Base-by-base conservation (phyloP, 441 rosid genomes). In the Geranium incanum region DNA sequence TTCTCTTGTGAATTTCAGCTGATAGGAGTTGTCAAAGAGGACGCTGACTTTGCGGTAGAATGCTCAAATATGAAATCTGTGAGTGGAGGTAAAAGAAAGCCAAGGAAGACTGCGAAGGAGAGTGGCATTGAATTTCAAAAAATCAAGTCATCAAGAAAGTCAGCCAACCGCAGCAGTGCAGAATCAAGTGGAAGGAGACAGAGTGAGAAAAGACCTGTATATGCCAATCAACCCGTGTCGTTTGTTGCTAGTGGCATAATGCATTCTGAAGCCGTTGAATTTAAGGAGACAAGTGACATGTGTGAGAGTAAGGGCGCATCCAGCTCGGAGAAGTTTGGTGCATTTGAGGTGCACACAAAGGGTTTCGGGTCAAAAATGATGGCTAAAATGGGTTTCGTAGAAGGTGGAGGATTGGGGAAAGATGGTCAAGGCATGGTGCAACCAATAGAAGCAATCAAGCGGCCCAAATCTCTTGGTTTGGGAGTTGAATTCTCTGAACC, bases 301-400 rank as follows among this genome's bases (percentile, higher is more conserved):
- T 68, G 66, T 70, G 79, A 83, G 67, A 75, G 69, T 6, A 78
- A 72, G 71, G 86, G 55, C 21, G 36, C 76, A 16, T 45, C 74
- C 66, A 74, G 66, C 59, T 79, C 88, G 66, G 81, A 70, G 59
- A 80, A 79, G 68, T 78, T 85, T 45, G 99, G 94, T 63, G 87
- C 92, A 36, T 94, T 94, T 28, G 97, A 95, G 90, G 81, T 83
- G 36, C 95, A 89, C 76, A 95, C 99, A 6, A 89, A 78, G 79
- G 99, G 97, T 19, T 95, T 92, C 72, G 99, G 99, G 73, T 94
- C 99, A 36, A 94, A 90, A 83, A 88, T 94, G 93, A 94, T 94
- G 99, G 96, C 89, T 0, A 92, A 86, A 75, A 95, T 92, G 99
- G 97, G 99, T 71, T 95, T 78, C 69, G 73, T 86, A 64, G 92